These are phyloP conservation scores for Blastobotrys attinorum DNA, from an alignment of 805 yeast genomes.

Conservation along the genomic window DNA sequence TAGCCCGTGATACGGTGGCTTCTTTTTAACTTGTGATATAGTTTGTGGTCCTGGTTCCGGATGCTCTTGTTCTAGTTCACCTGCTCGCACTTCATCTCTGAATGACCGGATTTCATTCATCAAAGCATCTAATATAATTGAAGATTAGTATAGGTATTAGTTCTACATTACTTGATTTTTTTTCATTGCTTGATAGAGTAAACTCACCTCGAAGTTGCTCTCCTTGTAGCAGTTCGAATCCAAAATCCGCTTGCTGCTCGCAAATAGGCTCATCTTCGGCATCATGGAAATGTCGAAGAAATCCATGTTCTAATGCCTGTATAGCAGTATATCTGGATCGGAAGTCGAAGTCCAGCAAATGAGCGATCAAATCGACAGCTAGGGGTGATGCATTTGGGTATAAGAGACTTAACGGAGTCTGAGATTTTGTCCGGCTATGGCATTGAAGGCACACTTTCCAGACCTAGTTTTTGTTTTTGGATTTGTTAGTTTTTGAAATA, in stretches of 20 bases:
- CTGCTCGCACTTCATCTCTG: constrained; percentile 13
- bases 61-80: not conserved
- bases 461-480: too few species aligned
- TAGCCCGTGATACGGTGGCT: too few species aligned
- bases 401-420: constrained; percentile 25
- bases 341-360: constrained; percentile 60
- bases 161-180: constrained; percentile 2
- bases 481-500: not conserved
- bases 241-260: constrained; percentile 49
- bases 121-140: constrained; percentile 9
- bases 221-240: constrained; percentile 56
- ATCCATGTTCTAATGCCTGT: constrained; percentile 50
- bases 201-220: too few species aligned
- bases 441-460: too few species aligned
- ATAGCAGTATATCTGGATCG: constrained; percentile 45
- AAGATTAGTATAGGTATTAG: too few species aligned
- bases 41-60: too few species aligned
- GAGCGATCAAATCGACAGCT: constrained; percentile 45
- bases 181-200: not conserved
- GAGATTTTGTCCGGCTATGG: too few species aligned
- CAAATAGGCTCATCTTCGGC: constrained; percentile 48
- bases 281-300: constrained; percentile 46
- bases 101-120: constrained; percentile 13
- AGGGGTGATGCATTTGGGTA: constrained; percentile 54
- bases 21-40: too few species aligned